Base-by-base conservation (phyloP, 2,329 filamentous ascomycete genomes). In the Aureobasidium sp. region DNA sequence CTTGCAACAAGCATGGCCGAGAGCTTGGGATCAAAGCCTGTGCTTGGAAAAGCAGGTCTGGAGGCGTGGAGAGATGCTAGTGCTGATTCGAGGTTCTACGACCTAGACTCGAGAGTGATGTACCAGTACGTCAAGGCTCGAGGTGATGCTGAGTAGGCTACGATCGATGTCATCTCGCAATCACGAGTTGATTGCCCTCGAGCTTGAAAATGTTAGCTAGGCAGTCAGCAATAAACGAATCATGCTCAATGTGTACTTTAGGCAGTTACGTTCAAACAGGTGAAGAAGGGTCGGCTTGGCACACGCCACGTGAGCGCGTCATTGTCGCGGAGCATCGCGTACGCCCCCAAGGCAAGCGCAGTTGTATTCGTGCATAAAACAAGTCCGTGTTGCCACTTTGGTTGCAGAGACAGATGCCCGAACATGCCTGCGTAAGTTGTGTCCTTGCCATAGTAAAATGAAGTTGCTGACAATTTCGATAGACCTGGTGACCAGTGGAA, bases 31-130 rank as follows among this genome's bases (percentile, higher is more conserved):
- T 76, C 80, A 17, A 74, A 72, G 47, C 75, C 82, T 61, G 77
- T 79, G 5, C 68, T 85, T 41, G 82, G 82, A 1, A 73, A 78
- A 5, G 73, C 71, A 26, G 82, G 81, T 0, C 68, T 85, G 63
- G 72, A 74, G 27, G 79, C 79, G 5, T 86, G 85, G 70, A 74
- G 78, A 20, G 77, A 73, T 10, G 81, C 82, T 2, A 79, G 78
- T 59, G 75, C 77, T 59, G 82, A 84, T 69, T 70, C 75, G 15
- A 72, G 74, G 12, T 85, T 81, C 72, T 77, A 71, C 63, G 82
- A 81, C 63, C 69, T 82, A 64, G 82, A 86, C 68, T 84, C 81
- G 26, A 76, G 82, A 61, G 81, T 85, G 20, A 78, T 85, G 2
- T 85, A 81, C 73, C 74, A 83, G 48, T 83, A 48, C 27, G 27